Base-by-base conservation (phyloP, 108 stramenopile genomes). In the Skeletonema costatum region DNA sequence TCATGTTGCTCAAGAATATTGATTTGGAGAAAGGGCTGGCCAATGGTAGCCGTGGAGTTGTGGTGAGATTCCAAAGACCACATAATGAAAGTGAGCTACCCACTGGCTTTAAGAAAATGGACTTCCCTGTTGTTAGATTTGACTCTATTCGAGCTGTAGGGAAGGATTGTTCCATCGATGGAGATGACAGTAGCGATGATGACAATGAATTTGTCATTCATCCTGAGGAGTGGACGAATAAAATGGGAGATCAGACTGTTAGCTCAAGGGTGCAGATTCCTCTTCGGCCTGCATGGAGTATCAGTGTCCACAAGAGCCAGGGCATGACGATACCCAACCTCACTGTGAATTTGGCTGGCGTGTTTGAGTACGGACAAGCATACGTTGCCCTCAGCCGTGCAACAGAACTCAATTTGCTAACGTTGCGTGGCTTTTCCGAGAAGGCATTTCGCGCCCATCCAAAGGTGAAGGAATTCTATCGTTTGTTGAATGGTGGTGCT, bases 361-460 rank as follows among this genome's bases (percentile, higher is more conserved):
- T 91, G 9, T 98, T 98, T 84, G 96, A 92, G 36, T 90, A 87
- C 61, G 97, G 93, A 21, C 96, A 97, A 69, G 92, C 93, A 33
- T 98, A 98, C 81, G 96, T 97, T 17, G 97, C 97, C 7, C 66
- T 98, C 10, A 94, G 93, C 31, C 83, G 97, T 30, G 95, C 87
- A 6, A 89, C 90, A 35, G 74, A 84, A 56, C 59, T 86, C 58
- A 69, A 68, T 8, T 77, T 73, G 38, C 81, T 93, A 13, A 86
- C 86, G 21, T 39, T 90, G 38, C 81, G 87, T 29, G 89, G 88
- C 17, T 92, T 90, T 71, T 78, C 74, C 5, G 78, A 74, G 42
- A 70, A 82, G 29, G 69, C 72, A 3, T 87, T 92, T 33, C 70
- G 66, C 17, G 87, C 92, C 10, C 87, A 90, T 73, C 73, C 78